Evolutionary conservation across 164 flowering plant genomes (phyloP), one percentile per base, ranked within the genome.

Genomic region (Hamamelis virginiana): DNA sequence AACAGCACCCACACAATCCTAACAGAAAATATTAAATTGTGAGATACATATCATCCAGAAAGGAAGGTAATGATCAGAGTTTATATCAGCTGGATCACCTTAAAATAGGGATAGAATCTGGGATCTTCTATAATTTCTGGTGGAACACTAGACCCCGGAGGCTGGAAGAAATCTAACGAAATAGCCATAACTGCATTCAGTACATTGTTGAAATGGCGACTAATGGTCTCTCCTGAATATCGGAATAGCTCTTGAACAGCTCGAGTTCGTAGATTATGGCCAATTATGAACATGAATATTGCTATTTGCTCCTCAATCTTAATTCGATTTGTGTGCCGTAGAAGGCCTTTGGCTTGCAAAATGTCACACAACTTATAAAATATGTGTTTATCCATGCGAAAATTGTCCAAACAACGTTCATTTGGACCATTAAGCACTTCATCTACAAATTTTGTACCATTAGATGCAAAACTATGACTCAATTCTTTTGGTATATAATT

Each of bases 161-260:
- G 69, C 73, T 66, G 72, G 65, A 87, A 83, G 72, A 85, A 83
- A 14, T 87, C 88, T 21, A 75, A 57, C 15, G 88, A 80, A 57
- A 87, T 77, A 18, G 81, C 71, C 80, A 79, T 75, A n/a, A 85
- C 73, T 64, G 91, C 87, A 73, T 82, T 85, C 62, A 87, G 62
- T 9, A 85, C 88, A 75, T 81, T 83, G 79, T 87, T 87, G 75
- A 87, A 87, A 78, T 87, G 88, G 58, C 88, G 88, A 55, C 91
- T 87, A 47, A 85, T 86, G 48, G 90, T 84, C 78, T 84, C 88
- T 46, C 87, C 88, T 16, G 91, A 87, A 65, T 85, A 82, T 23
- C 77, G 65, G 69, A 87, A 87, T 48, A 76, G 68, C 75, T 87
- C 86, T 61, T 85, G 88, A 19, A 87, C 86, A 65, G 85, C 82